Evolutionary conservation across 106 monocot species (phyloP).

Genomic region (Dendrobium officinale): DNA sequence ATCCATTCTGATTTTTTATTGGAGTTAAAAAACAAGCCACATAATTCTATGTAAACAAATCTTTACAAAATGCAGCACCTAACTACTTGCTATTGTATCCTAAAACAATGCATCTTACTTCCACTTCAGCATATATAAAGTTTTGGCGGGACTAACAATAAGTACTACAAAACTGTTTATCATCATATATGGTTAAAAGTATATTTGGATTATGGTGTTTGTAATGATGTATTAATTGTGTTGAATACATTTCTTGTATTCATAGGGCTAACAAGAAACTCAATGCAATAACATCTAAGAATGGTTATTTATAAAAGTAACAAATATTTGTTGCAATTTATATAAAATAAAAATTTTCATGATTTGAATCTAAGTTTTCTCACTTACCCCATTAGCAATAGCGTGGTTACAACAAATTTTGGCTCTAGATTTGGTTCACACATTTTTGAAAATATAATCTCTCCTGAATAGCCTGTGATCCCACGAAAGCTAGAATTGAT

Average conservation of each 20-base stretch:
- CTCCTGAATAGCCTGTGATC: slow-evolving; percentile 37
- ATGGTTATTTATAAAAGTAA: neutral
- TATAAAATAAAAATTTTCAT: neutral
- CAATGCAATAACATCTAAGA: neutral
- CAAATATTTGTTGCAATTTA: neutral
- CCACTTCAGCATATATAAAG: too few relatives aligned
- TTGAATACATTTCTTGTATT: neutral
- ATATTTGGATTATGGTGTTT: too few relatives aligned
- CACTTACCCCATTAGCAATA: slow-evolving; percentile 70
- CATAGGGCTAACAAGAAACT: neutral
- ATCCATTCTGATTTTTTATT: too few relatives aligned
- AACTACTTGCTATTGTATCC: too few relatives aligned
- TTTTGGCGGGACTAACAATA: neutral
- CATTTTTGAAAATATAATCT: slow-evolving; percentile 55
- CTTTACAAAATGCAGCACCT: too few relatives aligned
- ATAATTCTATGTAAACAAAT: too few relatives aligned
- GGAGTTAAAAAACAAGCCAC: too few relatives aligned
- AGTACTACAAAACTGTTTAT: neutral
- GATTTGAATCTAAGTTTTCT: neutral
- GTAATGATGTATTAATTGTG: neutral
- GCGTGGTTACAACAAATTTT: slow-evolving; percentile 45
- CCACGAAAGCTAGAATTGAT: slow-evolving; percentile 40
- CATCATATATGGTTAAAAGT: too few relatives aligned
- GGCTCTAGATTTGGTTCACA: slow-evolving; percentile 65
- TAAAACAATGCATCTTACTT: too few relatives aligned